phyloP scores from a whole-genome alignment of 768 basidiomycete species.

The Amylocystis lapponica region DNA sequence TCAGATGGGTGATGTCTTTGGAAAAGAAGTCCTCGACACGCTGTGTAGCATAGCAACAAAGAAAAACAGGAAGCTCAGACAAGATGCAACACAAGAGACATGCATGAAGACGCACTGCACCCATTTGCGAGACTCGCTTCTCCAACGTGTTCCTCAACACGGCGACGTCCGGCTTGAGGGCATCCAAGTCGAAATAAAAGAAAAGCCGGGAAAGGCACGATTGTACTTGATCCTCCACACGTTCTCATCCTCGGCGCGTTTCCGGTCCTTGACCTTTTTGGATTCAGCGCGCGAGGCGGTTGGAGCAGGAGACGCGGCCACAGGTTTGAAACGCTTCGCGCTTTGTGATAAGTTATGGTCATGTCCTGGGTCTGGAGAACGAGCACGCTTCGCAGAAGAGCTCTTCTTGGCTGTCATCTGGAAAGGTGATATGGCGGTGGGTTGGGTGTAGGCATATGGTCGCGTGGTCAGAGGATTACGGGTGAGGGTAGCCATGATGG shows the following conservation, averaged over 20 bases:
- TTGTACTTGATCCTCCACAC: constrained; percentile 84
- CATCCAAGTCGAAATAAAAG: constrained; percentile 79
- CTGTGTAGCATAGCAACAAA: constrained; percentile 34
- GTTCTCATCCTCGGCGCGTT: constrained; percentile 46
- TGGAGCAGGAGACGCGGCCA: constrained; percentile 13
- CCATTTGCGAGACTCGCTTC: constrained; percentile 57
- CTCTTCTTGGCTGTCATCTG: constrained; percentile 21
- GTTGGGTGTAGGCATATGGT: constrained; percentile 27
- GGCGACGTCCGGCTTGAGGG: constrained; percentile 33
- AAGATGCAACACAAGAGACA: neutral
- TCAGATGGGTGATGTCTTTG: constrained; percentile 79
- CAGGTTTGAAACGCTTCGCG: constrained; percentile 40
- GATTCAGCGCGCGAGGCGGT: constrained; percentile 26
- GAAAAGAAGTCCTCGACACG: constrained; percentile 86
- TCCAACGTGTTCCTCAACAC: constrained; percentile 39
- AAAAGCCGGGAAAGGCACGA: constrained; percentile 76
- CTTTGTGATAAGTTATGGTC: constrained; percentile 24
- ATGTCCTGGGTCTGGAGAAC: constrained; percentile 41
- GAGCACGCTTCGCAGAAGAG: constrained; percentile 39
- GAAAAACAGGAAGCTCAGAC: neutral
- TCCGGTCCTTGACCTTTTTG: constrained; percentile 42
- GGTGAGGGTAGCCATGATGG: constrained; percentile 39
- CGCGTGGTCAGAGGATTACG: constrained; percentile 46
- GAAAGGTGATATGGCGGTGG: constrained; percentile 27
- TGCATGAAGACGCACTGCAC: constrained; percentile 58